Percentiles rank a stretch among this genome's conserved stretches.
These are phyloP conservation scores for Lentinula lateritia DNA, from an alignment of 768 basidiomycete species.

Conservation along the genomic window DNA sequence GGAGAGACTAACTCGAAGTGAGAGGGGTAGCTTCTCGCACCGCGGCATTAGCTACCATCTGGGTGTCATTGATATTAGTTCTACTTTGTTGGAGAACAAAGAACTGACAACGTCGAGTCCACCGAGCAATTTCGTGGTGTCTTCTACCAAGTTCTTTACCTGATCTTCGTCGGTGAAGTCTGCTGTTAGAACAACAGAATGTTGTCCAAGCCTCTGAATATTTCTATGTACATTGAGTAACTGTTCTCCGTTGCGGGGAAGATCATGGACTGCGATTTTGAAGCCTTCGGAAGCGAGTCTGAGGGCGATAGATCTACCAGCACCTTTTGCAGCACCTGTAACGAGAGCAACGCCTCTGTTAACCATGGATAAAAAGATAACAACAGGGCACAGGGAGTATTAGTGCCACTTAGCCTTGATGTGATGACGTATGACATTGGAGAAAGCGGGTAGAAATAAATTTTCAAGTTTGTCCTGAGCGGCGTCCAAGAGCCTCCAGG, in stretches of 20 bases:
- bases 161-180: slow-evolving; percentile 22
- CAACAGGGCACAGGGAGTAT: not conserved
- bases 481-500: too few species aligned
- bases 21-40: not conserved
- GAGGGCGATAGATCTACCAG: slow-evolving; percentile 31
- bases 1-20: not conserved
- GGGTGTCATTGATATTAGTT: not conserved
- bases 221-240: not conserved
- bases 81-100: not conserved
- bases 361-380: not conserved
- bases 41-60: slow-evolving; percentile 18
- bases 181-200: slow-evolving; percentile 10
- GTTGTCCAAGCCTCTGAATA: not conserved
- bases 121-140: slow-evolving; percentile 16
- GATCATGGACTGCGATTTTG: slow-evolving; percentile 30
- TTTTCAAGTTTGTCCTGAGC: too few species aligned
- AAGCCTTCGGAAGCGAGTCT: slow-evolving; percentile 32
- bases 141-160: slow-evolving; percentile 24
- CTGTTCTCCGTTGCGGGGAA: slow-evolving; percentile 8
- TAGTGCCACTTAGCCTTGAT: too few species aligned
- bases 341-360: slow-evolving; percentile 26
- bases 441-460: too few species aligned
- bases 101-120: slow-evolving; percentile 25
- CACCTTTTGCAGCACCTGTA: slow-evolving; percentile 33
- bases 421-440: too few species aligned